Evolutionary conservation across 2,329 filamentous ascomycete genomes (phyloP), one percentile per base, ranked within the genome.

Genomic region (Phialemoniopsis sp.): DNA sequence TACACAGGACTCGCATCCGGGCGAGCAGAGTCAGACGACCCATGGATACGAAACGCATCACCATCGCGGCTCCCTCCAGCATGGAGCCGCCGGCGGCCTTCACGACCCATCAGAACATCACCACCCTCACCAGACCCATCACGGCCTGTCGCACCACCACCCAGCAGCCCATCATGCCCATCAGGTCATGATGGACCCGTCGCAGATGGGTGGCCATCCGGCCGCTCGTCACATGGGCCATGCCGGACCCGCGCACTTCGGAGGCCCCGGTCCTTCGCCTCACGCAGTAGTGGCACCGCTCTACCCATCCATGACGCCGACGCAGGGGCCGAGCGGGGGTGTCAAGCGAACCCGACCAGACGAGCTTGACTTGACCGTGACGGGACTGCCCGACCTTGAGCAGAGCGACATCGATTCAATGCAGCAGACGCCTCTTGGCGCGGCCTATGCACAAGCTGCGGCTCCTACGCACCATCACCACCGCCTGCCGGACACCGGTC

Each of bases 381-480:
- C 66, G 16, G 72, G 66, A 10, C 70, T 74, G 50, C 53, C 66
- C 29, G 69, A 76, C 14, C 64, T 82, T 46, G 71, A 77, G 16
- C 72, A 78, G 41, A 57, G 66, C 43, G 74, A 76, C 35, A 65
- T 83, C 35, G 70, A 76, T 31, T 67, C 67, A 34, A 76, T 79
- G 63, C 70, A 76, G 45, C 70, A 73, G 38, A 64, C 66, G 10
- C 65, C 73, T 4, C 62, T 81, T 54, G 68, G 72, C n/a, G 64
- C 65, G 14, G 62, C 69, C 10, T 78, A 78, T 44, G 64, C 66
- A 43, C 64, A 76, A 52, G 54, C 68, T 38, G 55, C 70, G 26
- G 65, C 69, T 17, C 75, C 76, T 29, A 78, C 78, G 34, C 87
- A 94, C 56, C 87, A 91, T 53, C 89, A 95, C 53, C 87, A 90